Base-by-base conservation (phyloP, 805 yeast genomes). In the Metschnikowia amazonensis region DNA sequence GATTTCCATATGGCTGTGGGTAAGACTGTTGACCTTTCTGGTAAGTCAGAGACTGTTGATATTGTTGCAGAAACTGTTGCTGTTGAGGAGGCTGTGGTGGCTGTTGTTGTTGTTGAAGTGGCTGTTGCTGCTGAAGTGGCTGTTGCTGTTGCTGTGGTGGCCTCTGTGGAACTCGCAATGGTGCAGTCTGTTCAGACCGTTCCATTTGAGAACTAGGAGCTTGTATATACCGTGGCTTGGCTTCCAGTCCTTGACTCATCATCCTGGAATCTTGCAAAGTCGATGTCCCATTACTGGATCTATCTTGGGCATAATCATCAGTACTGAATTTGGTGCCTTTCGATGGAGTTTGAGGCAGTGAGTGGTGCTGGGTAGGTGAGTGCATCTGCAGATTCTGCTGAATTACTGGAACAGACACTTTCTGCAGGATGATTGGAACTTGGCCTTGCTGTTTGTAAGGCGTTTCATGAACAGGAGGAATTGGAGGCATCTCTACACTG, bases 191-290 rank as follows among this genome's bases (percentile, higher is more conserved):
- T 14, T 29, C 36, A 4, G 37, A 7, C 21, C 38, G n/a, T 13
- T 27, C 42, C 20, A 14, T 11, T 27, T 32, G 43, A 8, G 30
- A 48, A 51, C 60, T 62, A 10, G 70, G 73, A 8, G 68, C 60
- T 18, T 60, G 50, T 17, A 69, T 67, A 36, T 58, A 63, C 40
- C 61, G 58, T 16, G 71, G 72, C 49, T 57, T 61, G 36, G 28
- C 34, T 9, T 43, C 45, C 35, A 44, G 20, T n/a, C 9, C 23
- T 34, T 27, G 45, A 6, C 17, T 44, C 44, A 48, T 44, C 36
- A 38, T 44, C 23, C 35, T 16, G 14, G 39, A 14, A 10, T 45
- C 52, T 18, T 16, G 16, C 8, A 49, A 45, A 31, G 35, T 45
- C 32, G 44, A 32, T 13, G 28, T n/a, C 4, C 33, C 32, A 13